phyloP scores from a whole-genome alignment of 2,329 filamentous ascomycete species.

The Apiospora aurea region DNA sequence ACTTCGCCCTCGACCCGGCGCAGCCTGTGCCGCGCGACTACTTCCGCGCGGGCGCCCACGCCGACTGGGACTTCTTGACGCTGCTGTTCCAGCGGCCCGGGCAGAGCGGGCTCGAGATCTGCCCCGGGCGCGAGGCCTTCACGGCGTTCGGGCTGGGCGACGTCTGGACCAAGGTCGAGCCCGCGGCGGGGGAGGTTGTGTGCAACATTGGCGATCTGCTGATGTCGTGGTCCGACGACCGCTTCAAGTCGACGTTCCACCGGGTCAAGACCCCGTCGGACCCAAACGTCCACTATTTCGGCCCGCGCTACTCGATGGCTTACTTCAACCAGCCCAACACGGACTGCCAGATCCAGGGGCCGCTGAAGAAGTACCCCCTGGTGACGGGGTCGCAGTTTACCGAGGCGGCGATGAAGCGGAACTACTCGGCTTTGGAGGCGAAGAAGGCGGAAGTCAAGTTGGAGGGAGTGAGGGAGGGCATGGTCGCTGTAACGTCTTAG shows the following conservation, averaged over 20 bases:
- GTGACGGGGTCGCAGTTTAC: slow-evolving; percentile 69
- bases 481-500: not conserved
- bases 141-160: slow-evolving; percentile 67
- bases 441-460: slow-evolving; percentile 46
- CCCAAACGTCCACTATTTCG: slow-evolving; percentile 59
- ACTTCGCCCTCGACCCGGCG: slow-evolving; percentile 54
- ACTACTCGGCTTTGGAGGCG: slow-evolving; percentile 59
- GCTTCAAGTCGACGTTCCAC: slow-evolving; percentile 72
- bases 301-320: slow-evolving; percentile 68
- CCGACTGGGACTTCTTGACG: slow-evolving; percentile 69
- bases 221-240: slow-evolving; percentile 72
- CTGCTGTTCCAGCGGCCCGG: slow-evolving; percentile 68
- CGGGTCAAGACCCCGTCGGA: slow-evolving; percentile 67
- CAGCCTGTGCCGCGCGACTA: slow-evolving; percentile 51
- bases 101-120: slow-evolving; percentile 69
- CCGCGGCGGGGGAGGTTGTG: slow-evolving; percentile 60
- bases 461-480: not conserved
- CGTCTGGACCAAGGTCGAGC: slow-evolving; percentile 69
- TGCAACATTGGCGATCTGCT: slow-evolving; percentile 73
- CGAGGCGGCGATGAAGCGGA: slow-evolving; percentile 60
- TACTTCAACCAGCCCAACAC: slow-evolving; percentile 71
- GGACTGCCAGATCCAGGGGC: slow-evolving; percentile 65
- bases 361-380: slow-evolving; percentile 65
- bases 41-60: slow-evolving; percentile 68
- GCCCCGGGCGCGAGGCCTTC: slow-evolving; percentile 66